A percentile compares a stretch with the other conserved stretches of the same genome.
Evolutionary conservation across 2,329 filamentous ascomycete species (phyloP).

Genomic region (Diplodia corticola): DNA sequence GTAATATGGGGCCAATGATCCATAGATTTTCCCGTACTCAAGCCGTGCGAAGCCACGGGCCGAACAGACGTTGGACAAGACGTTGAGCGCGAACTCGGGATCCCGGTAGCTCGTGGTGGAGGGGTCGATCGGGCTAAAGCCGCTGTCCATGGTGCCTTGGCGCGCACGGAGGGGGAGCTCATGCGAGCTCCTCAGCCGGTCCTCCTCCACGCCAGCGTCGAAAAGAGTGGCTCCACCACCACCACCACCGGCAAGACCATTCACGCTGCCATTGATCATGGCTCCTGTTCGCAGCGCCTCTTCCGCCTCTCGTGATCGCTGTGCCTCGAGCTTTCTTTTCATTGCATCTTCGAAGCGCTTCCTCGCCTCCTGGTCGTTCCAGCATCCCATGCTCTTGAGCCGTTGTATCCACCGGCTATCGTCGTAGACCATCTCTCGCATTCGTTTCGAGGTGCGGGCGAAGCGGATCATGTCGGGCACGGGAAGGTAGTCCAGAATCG

Average conservation of each 20-base stretch:
- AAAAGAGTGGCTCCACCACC: conserved; percentile 60
- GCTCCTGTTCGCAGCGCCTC: conserved; percentile 41
- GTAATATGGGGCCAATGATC: conserved; percentile 86
- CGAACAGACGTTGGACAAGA: conserved; percentile 71
- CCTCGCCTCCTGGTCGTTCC: conserved; percentile 86
- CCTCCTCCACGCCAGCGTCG: conserved; percentile 69
- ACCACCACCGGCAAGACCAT: conserved; percentile 41
- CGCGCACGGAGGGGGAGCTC: conserved; percentile 26
- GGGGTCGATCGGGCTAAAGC: conserved; percentile 71
- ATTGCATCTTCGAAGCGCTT: conserved; percentile 73
- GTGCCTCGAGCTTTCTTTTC: conserved; percentile 58
- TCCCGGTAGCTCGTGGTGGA: conserved; percentile 46
- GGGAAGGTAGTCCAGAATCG: conserved; percentile 86
- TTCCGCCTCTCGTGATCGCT: conserved; percentile 44
- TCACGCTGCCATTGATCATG: conserved; percentile 35
- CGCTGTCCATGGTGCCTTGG: conserved; percentile 56
- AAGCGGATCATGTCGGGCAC: conserved; percentile 82
- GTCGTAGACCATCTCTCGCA: conserved; percentile 98
- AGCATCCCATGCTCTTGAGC: conserved; percentile 82
- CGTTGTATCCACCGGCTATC: conserved; percentile 92
- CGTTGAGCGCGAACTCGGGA: conserved; percentile 64
- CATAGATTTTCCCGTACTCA: conserved; percentile 89
- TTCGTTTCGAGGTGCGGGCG: conserved; percentile 77
- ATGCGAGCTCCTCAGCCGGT: conserved; percentile 50
- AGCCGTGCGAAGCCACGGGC: conserved; percentile 81